Evolutionary conservation across 805 yeast genomes (phyloP), one percentile per base, ranked within the genome.

Genomic region (Novakomyces olei): DNA sequence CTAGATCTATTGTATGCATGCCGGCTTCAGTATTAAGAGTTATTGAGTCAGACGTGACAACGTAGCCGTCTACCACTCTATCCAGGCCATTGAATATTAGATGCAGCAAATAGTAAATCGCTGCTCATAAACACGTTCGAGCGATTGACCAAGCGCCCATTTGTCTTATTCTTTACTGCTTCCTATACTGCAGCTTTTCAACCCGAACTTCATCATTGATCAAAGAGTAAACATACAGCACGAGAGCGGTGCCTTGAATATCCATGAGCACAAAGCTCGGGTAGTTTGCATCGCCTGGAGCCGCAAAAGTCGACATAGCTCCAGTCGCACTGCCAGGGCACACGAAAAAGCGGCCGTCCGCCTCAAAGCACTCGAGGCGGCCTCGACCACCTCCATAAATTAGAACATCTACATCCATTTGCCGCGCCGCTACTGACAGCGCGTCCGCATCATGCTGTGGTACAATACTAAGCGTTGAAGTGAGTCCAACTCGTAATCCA

Each of bases 241-340:
- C 76, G 42, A 92, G 74, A 2, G 66, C 64, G 0, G 71, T 51
- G 0, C 78, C 85, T 45, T 75, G 79, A n/a, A 81, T 67, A 45
- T 88, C 96, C 41, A 85, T 48, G 20, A 85, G 58, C 45, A 93
- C 81, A 50, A 88, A 85, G 34, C 92, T 77, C 4, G 96, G 94
- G n/a, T 65, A 57, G 26, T 39, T 42, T 3, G 62, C 60, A 2
- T 63, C 72, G 14, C 64, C 69, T 2, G 60, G 63, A 5, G 58
- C 61, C 36, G 71, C 71, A 44, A 71, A 73, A 20, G 76, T 64
- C 27, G 65, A 63, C 41, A 65, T 69, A 0, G 95, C 94, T 17
- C 98, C 98, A 0, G 95, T 83, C 27, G 92, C 92, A 47, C 92
- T 75, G 0, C 98, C 98, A 0, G 98, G 96, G 49, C 79, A 85